Evolutionary conservation across 306 rosid species (phyloP).

Genomic region (Inga oerstediana): DNA sequence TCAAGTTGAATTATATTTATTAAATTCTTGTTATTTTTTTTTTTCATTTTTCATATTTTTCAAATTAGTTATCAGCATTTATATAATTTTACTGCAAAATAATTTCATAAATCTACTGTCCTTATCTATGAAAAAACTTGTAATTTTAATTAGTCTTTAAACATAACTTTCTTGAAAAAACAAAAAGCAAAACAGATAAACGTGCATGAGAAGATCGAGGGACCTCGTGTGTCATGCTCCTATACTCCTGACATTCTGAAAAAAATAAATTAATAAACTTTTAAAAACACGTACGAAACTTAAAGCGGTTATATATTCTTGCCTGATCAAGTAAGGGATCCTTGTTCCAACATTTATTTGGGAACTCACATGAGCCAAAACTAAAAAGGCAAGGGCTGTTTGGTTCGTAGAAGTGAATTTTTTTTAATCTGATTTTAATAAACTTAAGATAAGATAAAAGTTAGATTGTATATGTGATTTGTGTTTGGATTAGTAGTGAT

Average conservation of each 20-base stretch:
- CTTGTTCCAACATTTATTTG: neutral
- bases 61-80: too few species aligned
- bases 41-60: too few species aligned
- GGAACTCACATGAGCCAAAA: neutral
- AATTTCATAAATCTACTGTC: neutral
- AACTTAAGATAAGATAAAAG: too few species aligned
- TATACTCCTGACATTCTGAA: neutral
- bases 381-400: neutral
- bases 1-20: too few species aligned
- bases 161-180: neutral
- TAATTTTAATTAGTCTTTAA: neutral
- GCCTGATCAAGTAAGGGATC: constrained; percentile 20
- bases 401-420: too few species aligned
- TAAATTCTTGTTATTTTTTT: too few species aligned
- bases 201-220: neutral
- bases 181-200: neutral
- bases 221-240: neutral
- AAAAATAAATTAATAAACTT: neutral
- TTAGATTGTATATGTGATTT: too few species aligned
- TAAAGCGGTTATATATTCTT: constrained; percentile 16
- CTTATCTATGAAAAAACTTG: neutral
- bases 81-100: neutral
- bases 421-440: too few species aligned
- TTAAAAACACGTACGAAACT: neutral
- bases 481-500: too few species aligned